Base-by-base conservation (phyloP, 2,329 filamentous ascomycete genomes). In the Paramyrothecium sp. region DNA sequence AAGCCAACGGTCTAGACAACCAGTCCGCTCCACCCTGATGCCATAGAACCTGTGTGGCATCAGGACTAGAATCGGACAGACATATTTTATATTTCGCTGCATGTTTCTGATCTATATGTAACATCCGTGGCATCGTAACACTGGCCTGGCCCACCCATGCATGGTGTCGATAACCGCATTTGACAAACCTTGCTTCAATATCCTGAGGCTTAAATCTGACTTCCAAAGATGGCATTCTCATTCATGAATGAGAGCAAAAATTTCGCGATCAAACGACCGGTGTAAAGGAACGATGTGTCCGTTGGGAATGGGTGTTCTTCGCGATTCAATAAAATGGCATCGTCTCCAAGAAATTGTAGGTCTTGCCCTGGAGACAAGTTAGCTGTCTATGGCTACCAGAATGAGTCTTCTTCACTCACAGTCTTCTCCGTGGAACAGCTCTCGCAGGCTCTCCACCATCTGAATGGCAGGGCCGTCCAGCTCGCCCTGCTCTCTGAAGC, bases 1-100 rank as follows among this genome's bases (percentile, higher is more conserved):
- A 80, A 85, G 69, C 75, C 73, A 72, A 79, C 72, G 83, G 84
- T 82, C 83, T 86, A 86, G 84, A 87, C 84, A 86, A 82, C 84
- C 84, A 70, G 82, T 84, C 83, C 80, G 76, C 79, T 87, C 84
- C 84, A 86, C 84, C 84, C 84, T 84, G 83, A 75, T 81, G 77
- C 75, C 78, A 82, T 80, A 75, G 78, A 81, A 59, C 58, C 64
- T 73, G 78, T 85, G 81, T 81, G 81, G 73, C 74, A 78, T 77
- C 79, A 78, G 84, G 84, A 87, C 84, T 87, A 86, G 80, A 80
- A 79, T 77, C 78, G 81, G 83, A 82, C 82, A 81, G 68, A 87
- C 81, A 85, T 79, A 56, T 60, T 52, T 50, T 65, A 60, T 61
- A 10, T 48, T 30, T 21, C 38, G 38, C 38, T 44, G 13, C 53